phyloP scores from a whole-genome alignment of 331 rosid species.

The Quercus lobata region DNA sequence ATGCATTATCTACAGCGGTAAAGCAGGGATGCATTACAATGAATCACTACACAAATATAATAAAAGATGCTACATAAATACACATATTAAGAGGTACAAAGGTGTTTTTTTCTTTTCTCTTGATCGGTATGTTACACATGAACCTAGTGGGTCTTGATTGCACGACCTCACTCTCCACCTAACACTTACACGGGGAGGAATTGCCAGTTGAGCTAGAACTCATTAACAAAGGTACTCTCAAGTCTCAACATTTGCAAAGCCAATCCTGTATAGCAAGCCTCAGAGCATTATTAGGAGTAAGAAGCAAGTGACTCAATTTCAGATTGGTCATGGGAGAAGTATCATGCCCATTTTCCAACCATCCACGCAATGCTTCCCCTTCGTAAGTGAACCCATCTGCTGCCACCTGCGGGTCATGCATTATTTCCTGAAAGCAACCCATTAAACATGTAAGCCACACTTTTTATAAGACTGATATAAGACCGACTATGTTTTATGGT shows the following conservation, averaged over 20 bases:
- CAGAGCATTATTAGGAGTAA: constrained; percentile 75
- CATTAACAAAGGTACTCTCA: constrained; percentile 14
- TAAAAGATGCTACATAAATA: constrained; percentile 9
- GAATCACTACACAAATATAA: constrained; percentile 15
- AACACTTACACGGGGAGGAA: no score
- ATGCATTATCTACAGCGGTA: neutral
- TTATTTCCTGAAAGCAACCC: constrained; percentile 73
- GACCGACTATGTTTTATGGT: no score
- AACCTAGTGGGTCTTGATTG: no score
- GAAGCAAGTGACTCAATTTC: constrained; percentile 59
- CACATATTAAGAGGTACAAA: neutral
- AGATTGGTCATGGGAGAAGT: constrained; percentile 95
- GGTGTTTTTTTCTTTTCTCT: no score
- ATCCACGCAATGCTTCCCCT: constrained; percentile 79
- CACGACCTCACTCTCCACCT: no score
- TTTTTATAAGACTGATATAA: no score
- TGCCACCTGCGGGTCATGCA: constrained; percentile 90
- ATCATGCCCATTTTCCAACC: constrained; percentile 73
- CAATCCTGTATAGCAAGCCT: constrained; percentile 85
- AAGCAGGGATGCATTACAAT: neutral
- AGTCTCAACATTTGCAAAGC: constrained; percentile 68
- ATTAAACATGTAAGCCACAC: constrained; percentile 17
- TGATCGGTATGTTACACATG: no score
- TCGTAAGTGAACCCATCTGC: constrained; percentile 94
- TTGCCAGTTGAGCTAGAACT: no score